phyloP scores from a whole-genome alignment of 2,329 filamentous ascomycete species.

The Epichloe sp. region DNA sequence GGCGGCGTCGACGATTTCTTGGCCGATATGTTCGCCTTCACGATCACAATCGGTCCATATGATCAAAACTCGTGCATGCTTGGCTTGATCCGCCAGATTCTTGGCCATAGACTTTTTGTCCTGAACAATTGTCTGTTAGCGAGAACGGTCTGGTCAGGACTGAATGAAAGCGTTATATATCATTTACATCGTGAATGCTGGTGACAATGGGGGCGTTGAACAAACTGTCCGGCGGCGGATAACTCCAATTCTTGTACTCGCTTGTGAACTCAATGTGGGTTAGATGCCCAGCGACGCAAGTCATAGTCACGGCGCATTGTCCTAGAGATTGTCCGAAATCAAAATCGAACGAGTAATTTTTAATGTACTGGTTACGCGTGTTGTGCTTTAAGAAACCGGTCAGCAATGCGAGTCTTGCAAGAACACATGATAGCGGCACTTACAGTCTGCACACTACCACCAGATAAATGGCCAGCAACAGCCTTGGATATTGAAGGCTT shows the following conservation, averaged over 20 bases:
- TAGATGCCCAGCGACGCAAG: conserved; percentile 80
- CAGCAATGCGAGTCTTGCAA: conserved; percentile 7
- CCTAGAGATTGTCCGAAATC: conserved; percentile 75
- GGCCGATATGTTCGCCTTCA: conserved; percentile 91
- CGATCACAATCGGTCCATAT: conserved; percentile 99
- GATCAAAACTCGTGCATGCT: conserved; percentile 59
- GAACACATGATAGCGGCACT: conserved; percentile 15
- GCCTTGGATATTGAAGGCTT: conserved; percentile 93
- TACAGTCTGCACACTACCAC: conserved; percentile 59
- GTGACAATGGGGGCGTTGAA: conserved; percentile 70
- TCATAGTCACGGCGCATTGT: conserved; percentile 78
- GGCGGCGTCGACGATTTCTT: conserved; percentile 77
- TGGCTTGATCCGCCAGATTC: conserved; percentile 74
- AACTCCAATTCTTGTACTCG: conserved; percentile 66
- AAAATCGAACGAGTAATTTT: conserved; percentile 89
- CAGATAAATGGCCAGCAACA: conserved; percentile 78
- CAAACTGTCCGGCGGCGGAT: conserved; percentile 63
- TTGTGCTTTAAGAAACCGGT: conserved; percentile 37
- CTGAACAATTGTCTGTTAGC: conserved; percentile 24
- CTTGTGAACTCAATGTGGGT: conserved; percentile 64
- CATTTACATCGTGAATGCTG: conserved; percentile 49
- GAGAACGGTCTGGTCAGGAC: neutral
- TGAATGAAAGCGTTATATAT: neutral
- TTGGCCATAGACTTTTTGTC: conserved; percentile 72
- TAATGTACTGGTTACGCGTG: conserved; percentile 65